Conservation (phyloP, 371 early-diverging fungal species). For the Mortierella sp. region DNA sequence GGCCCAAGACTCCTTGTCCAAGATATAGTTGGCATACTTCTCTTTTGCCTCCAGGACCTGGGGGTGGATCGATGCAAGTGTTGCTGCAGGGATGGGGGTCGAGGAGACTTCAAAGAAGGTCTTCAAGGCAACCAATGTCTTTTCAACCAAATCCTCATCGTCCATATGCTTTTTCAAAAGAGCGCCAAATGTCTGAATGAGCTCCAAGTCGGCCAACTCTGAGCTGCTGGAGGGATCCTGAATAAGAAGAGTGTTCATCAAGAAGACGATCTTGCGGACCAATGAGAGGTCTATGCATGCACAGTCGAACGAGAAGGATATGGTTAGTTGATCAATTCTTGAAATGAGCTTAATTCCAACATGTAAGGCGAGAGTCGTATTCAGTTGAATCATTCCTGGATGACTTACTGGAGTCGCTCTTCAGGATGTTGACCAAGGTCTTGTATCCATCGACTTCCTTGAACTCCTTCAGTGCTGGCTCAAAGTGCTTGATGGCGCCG, state of each 20-base stretch:
- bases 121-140: conserved; percentile 56
- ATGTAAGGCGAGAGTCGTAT: background rate
- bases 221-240: conserved; percentile 63
- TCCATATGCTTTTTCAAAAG: conserved; percentile 64
- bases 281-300: conserved; percentile 58
- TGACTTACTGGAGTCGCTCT: conserved; percentile 59
- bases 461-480: conserved; percentile 74
- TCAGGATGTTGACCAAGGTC: conserved; percentile 63
- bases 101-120: conserved; percentile 55
- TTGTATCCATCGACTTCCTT: conserved; percentile 67
- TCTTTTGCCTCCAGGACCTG: conserved; percentile 58
- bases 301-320: background rate
- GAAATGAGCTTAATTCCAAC: too few species aligned
- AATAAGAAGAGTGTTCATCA: conserved; percentile 73
- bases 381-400: background rate
- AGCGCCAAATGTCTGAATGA: conserved; percentile 56
- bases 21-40: conserved; percentile 60
- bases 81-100: conserved; percentile 57
- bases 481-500: conserved; percentile 79
- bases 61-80: conserved; percentile 56
- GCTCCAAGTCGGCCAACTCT: conserved; percentile 61
- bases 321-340: background rate
- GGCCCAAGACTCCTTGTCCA: conserved; percentile 65
- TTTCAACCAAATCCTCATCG: conserved; percentile 82
- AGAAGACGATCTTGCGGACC: conserved; percentile 74